These are phyloP conservation scores for Mortierella sp. DNA, from an alignment of 371 early-diverging fungal genomes.

Conservation along the genomic window DNA sequence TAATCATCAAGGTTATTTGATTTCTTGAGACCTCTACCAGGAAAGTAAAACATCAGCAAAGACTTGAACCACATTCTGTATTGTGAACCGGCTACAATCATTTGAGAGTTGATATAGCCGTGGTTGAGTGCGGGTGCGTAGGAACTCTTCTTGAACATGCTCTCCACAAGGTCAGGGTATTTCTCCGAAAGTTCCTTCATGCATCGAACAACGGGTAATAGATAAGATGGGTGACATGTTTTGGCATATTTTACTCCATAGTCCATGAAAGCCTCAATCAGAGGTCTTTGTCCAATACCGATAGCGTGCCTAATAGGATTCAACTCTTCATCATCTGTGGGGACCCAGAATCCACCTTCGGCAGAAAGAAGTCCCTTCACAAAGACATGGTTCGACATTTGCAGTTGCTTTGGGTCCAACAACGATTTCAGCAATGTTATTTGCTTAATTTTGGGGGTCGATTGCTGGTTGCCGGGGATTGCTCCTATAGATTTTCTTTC, in stretches of 20 bases:
- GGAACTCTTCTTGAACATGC: conserved; percentile 41
- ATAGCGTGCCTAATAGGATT: conserved; percentile 45
- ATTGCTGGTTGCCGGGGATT: too few relatives aligned
- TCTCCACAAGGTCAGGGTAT: conserved; percentile 21
- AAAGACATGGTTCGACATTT: conserved; percentile 23
- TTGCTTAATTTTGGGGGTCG: too few relatives aligned
- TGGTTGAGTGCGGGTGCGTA: conserved; percentile 40
- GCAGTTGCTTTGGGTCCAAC: conserved; percentile 20
- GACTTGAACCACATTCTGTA: too few relatives aligned
- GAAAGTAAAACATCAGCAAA: too few relatives aligned
- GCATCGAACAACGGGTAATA: conserved; percentile 37
- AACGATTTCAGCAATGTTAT: conserved; percentile 25
- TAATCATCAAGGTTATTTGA: too few relatives aligned
- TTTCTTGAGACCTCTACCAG: too few relatives aligned
- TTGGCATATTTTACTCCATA: conserved; percentile 46
- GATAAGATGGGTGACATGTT: conserved; percentile 41
- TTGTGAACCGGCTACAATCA: conserved; percentile 19
- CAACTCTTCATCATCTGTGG: conserved; percentile 22
- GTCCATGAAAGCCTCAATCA: conserved; percentile 30
- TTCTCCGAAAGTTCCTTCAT: conserved; percentile 28
- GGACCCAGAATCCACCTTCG: conserved; percentile 34
- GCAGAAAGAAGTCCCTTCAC: conserved; percentile 24
- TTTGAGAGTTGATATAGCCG: conserved; percentile 35
- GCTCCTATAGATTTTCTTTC: too few relatives aligned
- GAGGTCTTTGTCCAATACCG: conserved; percentile 11